Evolutionary conservation across 169 alveolate species (phyloP).

Genomic region (Plasmodium vinckei): DNA sequence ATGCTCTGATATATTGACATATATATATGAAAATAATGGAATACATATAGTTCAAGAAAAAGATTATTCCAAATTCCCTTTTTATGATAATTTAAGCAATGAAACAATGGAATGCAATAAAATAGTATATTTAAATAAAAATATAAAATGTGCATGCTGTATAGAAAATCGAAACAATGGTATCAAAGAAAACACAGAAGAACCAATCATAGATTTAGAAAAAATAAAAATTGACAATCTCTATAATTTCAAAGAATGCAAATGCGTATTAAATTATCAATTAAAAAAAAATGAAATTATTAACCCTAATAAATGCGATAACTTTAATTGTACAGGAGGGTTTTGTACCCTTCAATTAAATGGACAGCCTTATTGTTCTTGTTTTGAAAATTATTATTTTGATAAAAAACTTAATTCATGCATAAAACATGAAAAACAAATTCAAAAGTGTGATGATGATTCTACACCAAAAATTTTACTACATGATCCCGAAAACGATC

Average conservation of each 20-base stretch:
- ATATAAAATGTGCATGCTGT: conserved; percentile 52
- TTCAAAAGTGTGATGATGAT: neutral
- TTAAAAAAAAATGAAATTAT: conserved; percentile 1
- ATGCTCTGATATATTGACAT: conserved; percentile 20
- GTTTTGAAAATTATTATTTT: conserved; percentile 56
- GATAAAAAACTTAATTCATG: conserved; percentile 31
- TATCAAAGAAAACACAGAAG: neutral
- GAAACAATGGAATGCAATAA: conserved; percentile 30
- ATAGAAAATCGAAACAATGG: conserved; percentile 2
- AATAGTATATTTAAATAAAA: conserved; percentile 46
- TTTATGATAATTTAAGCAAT: neutral
- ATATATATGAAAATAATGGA: conserved; percentile 34
- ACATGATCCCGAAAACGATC: neutral
- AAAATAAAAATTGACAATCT: neutral
- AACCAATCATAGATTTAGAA: neutral
- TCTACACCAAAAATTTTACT: neutral
- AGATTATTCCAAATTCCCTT: conserved; percentile 8
- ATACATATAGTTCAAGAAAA: conserved; percentile 16
- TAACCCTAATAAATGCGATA: conserved; percentile 26
- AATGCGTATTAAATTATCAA: conserved; percentile 40
- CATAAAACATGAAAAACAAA: conserved; percentile 27
- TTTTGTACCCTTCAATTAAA: conserved; percentile 34
- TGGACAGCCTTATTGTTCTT: conserved; percentile 69
- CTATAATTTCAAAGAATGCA: conserved; percentile 21
- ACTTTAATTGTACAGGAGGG: conserved; percentile 27